A percentile compares a stretch with the other conserved stretches of the same genome.
Evolutionary conservation across 257 asterid genomes (phyloP).

Genomic region (Solanum rostratum): DNA sequence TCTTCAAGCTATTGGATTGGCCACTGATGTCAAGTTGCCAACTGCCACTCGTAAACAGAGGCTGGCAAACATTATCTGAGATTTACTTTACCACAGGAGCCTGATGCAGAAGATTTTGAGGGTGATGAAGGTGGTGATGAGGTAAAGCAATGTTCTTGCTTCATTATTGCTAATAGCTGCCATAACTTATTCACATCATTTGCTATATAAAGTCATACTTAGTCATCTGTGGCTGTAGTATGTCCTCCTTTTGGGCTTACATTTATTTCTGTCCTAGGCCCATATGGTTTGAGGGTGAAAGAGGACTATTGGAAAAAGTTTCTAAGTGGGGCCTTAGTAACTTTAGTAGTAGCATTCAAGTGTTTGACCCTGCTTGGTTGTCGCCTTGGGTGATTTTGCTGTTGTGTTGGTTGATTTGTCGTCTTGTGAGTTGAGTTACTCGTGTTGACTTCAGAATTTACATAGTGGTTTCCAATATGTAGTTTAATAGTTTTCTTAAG

Average conservation of each 20-base stretch:
- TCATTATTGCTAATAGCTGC: neutral
- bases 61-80: constrained; percentile 17
- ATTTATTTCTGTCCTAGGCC: neutral
- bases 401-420: neutral
- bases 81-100: constrained; percentile 23
- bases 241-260: neutral
- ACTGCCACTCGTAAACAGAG: constrained; percentile 32
- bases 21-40: constrained; percentile 61
- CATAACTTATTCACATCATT: neutral
- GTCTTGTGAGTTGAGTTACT: neutral
- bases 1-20: too few relatives aligned
- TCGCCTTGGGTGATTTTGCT: neutral
- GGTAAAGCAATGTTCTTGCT: constrained; percentile 16
- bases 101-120: constrained; percentile 52
- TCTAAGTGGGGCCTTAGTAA: neutral
- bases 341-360: neutral
- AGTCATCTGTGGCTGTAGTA: neutral
- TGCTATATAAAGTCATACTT: neutral
- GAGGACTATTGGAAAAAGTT: neutral
- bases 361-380: neutral
- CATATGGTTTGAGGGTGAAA: neutral
- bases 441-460: neutral
- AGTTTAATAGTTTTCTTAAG: neutral
- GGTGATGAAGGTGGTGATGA: too few relatives aligned
- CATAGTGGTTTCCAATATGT: neutral